Evolutionary conservation across 768 basidiomycete species (phyloP).

Genomic region (Krasilnikovozyma curviuscula): DNA sequence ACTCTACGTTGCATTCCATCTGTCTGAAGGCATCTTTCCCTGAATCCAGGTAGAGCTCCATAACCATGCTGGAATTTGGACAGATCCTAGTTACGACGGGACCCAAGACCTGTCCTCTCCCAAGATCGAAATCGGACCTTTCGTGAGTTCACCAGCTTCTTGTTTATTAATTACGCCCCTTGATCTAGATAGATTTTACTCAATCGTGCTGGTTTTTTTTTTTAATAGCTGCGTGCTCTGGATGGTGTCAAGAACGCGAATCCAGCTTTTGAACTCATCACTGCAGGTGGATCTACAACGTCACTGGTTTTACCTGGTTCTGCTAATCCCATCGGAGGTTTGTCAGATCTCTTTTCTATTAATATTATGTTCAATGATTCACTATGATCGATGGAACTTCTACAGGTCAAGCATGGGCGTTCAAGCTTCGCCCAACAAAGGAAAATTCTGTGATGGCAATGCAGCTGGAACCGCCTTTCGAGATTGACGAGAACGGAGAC

Average conservation of each 20-base stretch:
- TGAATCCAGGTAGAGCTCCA: too few species aligned
- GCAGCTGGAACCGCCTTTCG: conserved; percentile 1
- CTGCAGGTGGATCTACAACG: neutral
- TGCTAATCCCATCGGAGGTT: neutral
- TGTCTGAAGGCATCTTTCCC: too few species aligned
- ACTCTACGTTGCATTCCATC: too few species aligned
- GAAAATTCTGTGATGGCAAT: neutral
- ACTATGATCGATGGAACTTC: too few species aligned
- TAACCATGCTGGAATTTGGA: conserved; percentile 1
- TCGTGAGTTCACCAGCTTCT: conserved; percentile 57
- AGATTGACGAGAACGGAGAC: neutral
- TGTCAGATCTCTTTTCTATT: neutral
- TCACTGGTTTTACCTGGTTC: neutral
- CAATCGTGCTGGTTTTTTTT: neutral
- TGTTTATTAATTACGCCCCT: too few species aligned
- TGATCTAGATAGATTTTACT: too few species aligned
- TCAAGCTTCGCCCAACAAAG: neutral
- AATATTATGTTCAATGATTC: too few species aligned
- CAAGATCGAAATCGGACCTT: conserved; percentile 12
- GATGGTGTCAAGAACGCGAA: too few species aligned
- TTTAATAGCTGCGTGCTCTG: too few species aligned
- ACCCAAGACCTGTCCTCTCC: neutral
- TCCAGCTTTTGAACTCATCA: neutral
- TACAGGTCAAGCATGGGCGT: neutral
- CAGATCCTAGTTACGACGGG: neutral